A percentile compares a stretch with the other conserved stretches of the same genome.
These are phyloP conservation scores for Verticillium zaregamsianum DNA, from an alignment of 2,329 filamentous ascomycete species.

Conservation along the genomic window DNA sequence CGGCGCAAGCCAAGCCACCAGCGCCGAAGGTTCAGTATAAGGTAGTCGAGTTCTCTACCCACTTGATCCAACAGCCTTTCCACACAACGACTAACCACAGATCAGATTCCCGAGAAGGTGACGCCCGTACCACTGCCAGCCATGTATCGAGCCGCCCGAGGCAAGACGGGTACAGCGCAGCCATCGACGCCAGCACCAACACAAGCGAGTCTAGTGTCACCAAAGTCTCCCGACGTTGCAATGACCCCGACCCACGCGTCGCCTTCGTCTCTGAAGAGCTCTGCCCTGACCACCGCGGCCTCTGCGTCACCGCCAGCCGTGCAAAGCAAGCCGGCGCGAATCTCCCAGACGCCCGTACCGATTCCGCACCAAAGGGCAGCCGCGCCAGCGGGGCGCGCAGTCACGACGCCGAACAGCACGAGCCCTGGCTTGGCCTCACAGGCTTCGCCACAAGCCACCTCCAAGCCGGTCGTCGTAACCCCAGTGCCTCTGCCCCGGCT, in stretches of 20 bases:
- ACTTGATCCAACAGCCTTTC: background rate
- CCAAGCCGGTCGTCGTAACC: background rate
- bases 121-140: slow-evolving; percentile 40
- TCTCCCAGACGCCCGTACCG: slow-evolving; percentile 3
- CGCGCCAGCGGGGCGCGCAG: background rate
- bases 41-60: slow-evolving; percentile 16
- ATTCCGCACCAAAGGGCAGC: background rate
- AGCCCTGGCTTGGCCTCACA: background rate
- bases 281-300: background rate
- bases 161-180: slow-evolving; percentile 14
- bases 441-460: too few species aligned
- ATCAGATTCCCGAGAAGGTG: slow-evolving; percentile 31
- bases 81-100: slow-evolving; percentile 17
- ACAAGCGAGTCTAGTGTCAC: background rate
- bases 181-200: slow-evolving; percentile 3
- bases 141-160: slow-evolving; percentile 37
- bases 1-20: slow-evolving; percentile 3
- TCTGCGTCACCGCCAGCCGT: background rate
- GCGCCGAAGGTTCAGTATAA: slow-evolving; percentile 14
- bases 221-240: background rate
- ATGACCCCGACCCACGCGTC: background rate
- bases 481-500: slow-evolving; percentile 1
- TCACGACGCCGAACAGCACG: background rate
- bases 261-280: background rate
- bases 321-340: background rate